A percentile compares a stretch with the other conserved stretches of the same genome.
Evolutionary conservation across 1,139 yeast species (phyloP).

Genomic region (Kodamaea sp.): DNA sequence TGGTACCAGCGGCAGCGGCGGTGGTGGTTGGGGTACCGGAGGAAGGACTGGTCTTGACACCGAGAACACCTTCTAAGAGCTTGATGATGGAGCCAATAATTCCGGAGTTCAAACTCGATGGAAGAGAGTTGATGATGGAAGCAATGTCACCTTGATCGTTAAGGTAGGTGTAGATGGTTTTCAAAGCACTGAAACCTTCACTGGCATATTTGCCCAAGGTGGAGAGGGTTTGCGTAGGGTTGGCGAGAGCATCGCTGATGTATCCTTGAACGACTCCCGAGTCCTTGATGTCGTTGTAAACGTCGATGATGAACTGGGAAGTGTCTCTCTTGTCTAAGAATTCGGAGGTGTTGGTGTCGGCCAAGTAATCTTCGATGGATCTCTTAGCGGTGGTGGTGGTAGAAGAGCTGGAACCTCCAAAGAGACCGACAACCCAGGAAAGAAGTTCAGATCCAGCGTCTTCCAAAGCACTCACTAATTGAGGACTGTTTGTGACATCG

Average conservation of each 20-base stretch:
- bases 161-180: slow-evolving; percentile 39
- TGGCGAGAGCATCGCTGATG: slow-evolving; percentile 35
- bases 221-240: slow-evolving; percentile 38
- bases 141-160: slow-evolving; percentile 40
- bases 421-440: slow-evolving; percentile 33
- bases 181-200: slow-evolving; percentile 36
- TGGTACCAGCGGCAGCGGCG: slow-evolving; percentile 11
- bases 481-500: slow-evolving; percentile 34
- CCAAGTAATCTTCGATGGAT: slow-evolving; percentile 14
- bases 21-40: slow-evolving; percentile 6
- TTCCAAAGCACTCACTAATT: slow-evolving; percentile 38
- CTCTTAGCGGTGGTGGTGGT: slow-evolving; percentile 19
- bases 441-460: slow-evolving; percentile 38
- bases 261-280: slow-evolving; percentile 39
- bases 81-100: slow-evolving; percentile 9
- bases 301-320: slow-evolving; percentile 26
- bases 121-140: slow-evolving; percentile 32
- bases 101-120: slow-evolving; percentile 27
- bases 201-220: too few species aligned
- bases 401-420: slow-evolving; percentile 20
- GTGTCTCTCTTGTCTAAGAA: slow-evolving; percentile 43
- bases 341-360: slow-evolving; percentile 15
- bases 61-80: slow-evolving; percentile 2
- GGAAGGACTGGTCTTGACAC: slow-evolving; percentile 8
- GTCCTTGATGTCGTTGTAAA: slow-evolving; percentile 31